Evolutionary conservation across 371 early-diverging fungal genomes (phyloP).

Genomic region (Actinomortierella wolfii): DNA sequence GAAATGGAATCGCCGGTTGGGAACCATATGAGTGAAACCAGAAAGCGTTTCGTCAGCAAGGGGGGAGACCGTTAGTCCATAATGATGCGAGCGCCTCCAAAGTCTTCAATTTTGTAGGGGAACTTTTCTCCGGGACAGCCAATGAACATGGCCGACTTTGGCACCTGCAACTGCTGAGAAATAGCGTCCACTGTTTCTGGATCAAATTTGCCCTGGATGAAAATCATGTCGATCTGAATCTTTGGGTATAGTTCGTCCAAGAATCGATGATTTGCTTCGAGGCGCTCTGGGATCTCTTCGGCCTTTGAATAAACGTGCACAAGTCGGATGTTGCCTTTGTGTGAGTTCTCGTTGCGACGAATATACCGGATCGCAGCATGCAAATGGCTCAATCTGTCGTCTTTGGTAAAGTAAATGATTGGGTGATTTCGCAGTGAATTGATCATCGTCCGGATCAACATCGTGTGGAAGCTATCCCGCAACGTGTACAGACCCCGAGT

Average conservation of each 20-base stretch:
- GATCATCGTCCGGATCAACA: slow-evolving; percentile 29
- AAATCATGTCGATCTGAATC: slow-evolving; percentile 54
- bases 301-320: slow-evolving; percentile 49
- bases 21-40: too few relatives aligned
- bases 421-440: slow-evolving; percentile 48
- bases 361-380: slow-evolving; percentile 50
- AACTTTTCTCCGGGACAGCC: slow-evolving; percentile 50
- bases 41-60: too few relatives aligned
- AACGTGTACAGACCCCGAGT: not conserved
- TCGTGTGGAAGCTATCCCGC: slow-evolving; percentile 1
- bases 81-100: slow-evolving; percentile 53
- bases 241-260: slow-evolving; percentile 57
- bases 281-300: slow-evolving; percentile 45
- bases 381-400: slow-evolving; percentile 60
- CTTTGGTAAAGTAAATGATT: slow-evolving; percentile 58
- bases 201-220: slow-evolving; percentile 51
- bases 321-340: slow-evolving; percentile 53
- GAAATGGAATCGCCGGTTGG: too few relatives aligned
- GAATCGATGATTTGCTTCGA: slow-evolving; percentile 52
- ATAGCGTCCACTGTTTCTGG: slow-evolving; percentile 54
- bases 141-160: slow-evolving; percentile 55
- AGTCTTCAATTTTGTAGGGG: slow-evolving; percentile 47
- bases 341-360: slow-evolving; percentile 48
- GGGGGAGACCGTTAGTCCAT: too few relatives aligned
- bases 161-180: slow-evolving; percentile 48